Base-by-base conservation (phyloP, 1,284 basidiomycete species). In the Apiotrichum mycotoxinovorans region DNA sequence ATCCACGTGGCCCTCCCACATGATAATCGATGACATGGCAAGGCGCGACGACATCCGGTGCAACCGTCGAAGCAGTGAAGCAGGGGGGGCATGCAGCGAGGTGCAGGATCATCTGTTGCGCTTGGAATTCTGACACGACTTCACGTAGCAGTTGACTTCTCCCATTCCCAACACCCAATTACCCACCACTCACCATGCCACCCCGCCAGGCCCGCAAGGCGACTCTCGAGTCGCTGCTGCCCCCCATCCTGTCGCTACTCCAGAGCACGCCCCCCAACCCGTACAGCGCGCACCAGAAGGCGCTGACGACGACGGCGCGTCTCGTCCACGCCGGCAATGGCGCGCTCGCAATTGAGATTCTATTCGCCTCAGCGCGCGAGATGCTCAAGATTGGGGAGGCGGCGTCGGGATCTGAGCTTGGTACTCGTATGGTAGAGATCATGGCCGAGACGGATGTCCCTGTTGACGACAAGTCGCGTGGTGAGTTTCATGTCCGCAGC, bases 221-320 rank as follows among this genome's bases (percentile, higher is more conserved):
- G 9, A 68, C 66, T 17, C 60, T 70, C 27, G 69, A 72, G 2
- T 58, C 66, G 44, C 73, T 76, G 47, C 72, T 77, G 23, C 76
- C 75, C 10, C 71, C 77, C 23, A 77, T 78, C 60, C 69, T 77
- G 30, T 37, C 54, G 42, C 67, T 72, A 40, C 68, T 77, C 17
- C 35, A 57, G 46, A 62, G 66, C 17, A 62, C 63, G 26, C 63
- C 72, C 17, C 76, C 74, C 8, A 73, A 87, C 59, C 83, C 88
- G 4, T 95, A 96, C 76, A 89, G 90, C 66, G 92, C 91, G 0
- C 93, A 96, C 68, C 92, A 96, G 75, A 95, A 95, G 78, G 89
- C 91, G 26, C 85, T 93, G 33, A 96, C 93, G 26, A 94, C 93
- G 62, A 91, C 91, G 7, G 87, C 91, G 14, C 83, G 92, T 66